Evolutionary conservation across 2,329 filamentous ascomycete genomes (phyloP), one percentile per base, ranked within the genome.

Genomic region (Aspergillus ruber): DNA sequence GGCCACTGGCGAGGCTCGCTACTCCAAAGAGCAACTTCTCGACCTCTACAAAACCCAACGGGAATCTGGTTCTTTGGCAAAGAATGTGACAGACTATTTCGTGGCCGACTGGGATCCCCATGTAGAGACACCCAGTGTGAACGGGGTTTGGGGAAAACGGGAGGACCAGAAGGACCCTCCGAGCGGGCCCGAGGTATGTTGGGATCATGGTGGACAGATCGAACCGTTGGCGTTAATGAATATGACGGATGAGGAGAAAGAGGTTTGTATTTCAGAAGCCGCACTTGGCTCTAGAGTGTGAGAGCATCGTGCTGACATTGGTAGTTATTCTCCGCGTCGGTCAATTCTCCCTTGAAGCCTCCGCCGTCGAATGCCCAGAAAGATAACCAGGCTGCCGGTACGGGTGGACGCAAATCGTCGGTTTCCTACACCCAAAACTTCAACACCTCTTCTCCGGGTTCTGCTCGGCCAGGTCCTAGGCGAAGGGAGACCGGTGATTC

Each of bases 261-360:
- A 84, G 72, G 82, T 84, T 61, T 53, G 68, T 67, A 38, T 51
- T 49, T 29, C 10, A 29, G 25, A 29, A 29, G 23, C 43, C 39
- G 25, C 43, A 38, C 38, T 46, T 38, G 21, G n/a, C 36, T 43
- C 5, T 33, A 33, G 12, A n/a, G 20, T 45, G 45, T 29, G 44
- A 33, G 36, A 52, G 55, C 54, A 48, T 40, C 25, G 44, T 48
- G 50, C 56, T 64, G 53, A 65, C 50, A 50, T 55, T 57, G 61
- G 44, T 66, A 95, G 86, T 74, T 86, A 53, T 96, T 96, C 69
- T 72, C 82, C 44, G 81, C 80, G 44, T 93, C 94, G 54, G 90
- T 98, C 64, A 98, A 97, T 68, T 96, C 93, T 32, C 86, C 90
- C 29, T 75, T 96, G 57, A 97, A 97, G 70, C 86, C 88, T 7